A percentile compares a stretch with the other conserved stretches of the same genome.
These are phyloP conservation scores for Podospora pseudocomata DNA, from an alignment of 495 filamentous ascomycete genomes.

Conservation along the genomic window DNA sequence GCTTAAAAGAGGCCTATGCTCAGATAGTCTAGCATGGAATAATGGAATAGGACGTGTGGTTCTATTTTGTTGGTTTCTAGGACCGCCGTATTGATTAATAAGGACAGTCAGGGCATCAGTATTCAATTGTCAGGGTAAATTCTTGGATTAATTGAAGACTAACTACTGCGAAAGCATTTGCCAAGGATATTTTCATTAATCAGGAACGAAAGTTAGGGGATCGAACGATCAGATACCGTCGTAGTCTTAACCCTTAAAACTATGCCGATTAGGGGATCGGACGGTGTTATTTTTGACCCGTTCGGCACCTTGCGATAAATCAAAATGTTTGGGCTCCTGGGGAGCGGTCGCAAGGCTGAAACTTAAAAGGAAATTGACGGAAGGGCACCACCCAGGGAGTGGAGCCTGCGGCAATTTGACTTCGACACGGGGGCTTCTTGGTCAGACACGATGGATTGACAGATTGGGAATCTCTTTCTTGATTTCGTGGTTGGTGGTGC, in stretches of 20 bases:
- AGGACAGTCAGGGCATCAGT: constrained; percentile 64
- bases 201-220: constrained; percentile 73
- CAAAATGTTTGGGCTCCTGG: constrained; percentile 68
- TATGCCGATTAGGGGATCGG: constrained; percentile 71
- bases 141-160: constrained; percentile 70
- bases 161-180: constrained; percentile 71
- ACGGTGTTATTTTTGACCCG: constrained; percentile 65
- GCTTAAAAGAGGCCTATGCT: no score
- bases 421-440: constrained; percentile 65
- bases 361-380: constrained; percentile 67
- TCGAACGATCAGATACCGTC: constrained; percentile 73
- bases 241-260: constrained; percentile 76
- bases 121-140: constrained; percentile 72
- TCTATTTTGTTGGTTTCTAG: constrained; percentile 50
- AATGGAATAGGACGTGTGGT: constrained; percentile 58
- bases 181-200: constrained; percentile 75
- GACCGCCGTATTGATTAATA: constrained; percentile 63
- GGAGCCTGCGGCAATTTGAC: constrained; percentile 68
- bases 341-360: constrained; percentile 63
- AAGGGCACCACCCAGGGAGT: constrained; percentile 59
- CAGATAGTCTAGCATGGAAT: no score
- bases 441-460: constrained; percentile 65
- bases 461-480: constrained; percentile 64
- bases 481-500: constrained; percentile 62
- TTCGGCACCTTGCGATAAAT: constrained; percentile 69